A percentile compares a stretch with the other conserved stretches of the same genome.
Evolutionary conservation across 129 eudicot genomes (phyloP).

Genomic region (Flaveria linearis): DNA sequence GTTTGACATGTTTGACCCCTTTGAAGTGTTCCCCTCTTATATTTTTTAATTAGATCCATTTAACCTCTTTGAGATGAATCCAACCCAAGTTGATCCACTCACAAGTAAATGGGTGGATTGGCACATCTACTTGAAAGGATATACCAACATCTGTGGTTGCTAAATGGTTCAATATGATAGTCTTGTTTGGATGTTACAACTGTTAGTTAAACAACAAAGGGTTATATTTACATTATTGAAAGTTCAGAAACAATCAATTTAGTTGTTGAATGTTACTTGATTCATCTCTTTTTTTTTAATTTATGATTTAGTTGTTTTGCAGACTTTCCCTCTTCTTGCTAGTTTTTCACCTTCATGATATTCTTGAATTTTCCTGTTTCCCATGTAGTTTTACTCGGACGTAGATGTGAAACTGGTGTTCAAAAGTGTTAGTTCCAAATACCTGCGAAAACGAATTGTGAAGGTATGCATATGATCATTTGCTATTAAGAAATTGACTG

Average conservation of each 20-base stretch:
- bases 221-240: background rate
- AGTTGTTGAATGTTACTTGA: conserved; percentile 13
- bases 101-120: conserved; percentile 5
- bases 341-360: conserved; percentile 8
- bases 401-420: conserved; percentile 97
- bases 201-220: background rate
- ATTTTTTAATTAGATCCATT: background rate
- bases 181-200: background rate
- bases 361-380: conserved; percentile 27
- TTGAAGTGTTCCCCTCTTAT: background rate
- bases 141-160: conserved; percentile 16
- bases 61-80: background rate
- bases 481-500: conserved; percentile 1
- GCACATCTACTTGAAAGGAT: conserved; percentile 2
- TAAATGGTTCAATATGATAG: conserved; percentile 6
- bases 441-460: conserved; percentile 86
- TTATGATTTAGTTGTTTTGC: background rate
- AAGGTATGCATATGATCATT: conserved; percentile 54
- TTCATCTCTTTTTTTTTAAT: background rate
- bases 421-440: conserved; percentile 81
- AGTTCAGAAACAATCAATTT: background rate
- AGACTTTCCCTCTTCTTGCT: conserved; percentile 11
- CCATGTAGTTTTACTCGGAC: conserved; percentile 77
- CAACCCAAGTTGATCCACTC: background rate
- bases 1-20: background rate